Evolutionary conservation across 2,329 filamentous ascomycete species (phyloP).

Genomic region (Rutstroemia sp.): DNA sequence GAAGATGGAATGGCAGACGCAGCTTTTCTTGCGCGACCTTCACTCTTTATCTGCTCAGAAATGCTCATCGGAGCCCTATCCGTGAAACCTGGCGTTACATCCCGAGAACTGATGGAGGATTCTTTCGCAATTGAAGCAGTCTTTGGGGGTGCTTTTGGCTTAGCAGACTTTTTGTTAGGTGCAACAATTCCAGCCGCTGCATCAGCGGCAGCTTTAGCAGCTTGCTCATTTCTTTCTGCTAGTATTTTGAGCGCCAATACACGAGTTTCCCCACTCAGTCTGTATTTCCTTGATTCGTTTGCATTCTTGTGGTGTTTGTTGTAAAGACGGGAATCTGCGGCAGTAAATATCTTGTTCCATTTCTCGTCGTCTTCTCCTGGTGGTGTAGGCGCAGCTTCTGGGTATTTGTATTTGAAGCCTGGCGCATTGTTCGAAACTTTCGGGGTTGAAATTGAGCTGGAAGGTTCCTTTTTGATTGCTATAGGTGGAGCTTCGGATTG

Average conservation of each 20-base stretch:
- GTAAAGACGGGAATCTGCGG: slow-evolving; percentile 28
- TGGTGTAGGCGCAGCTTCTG: slow-evolving; percentile 26
- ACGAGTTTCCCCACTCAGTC: slow-evolving; percentile 21
- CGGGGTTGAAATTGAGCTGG: background rate
- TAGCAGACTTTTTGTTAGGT: background rate
- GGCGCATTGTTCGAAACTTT: slow-evolving; percentile 15
- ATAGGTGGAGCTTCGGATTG: background rate
- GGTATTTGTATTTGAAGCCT: slow-evolving; percentile 29
- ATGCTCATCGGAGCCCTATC: slow-evolving; percentile 21
- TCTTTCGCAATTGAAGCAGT: slow-evolving; percentile 18
- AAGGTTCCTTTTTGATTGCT: background rate
- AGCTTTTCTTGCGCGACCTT: slow-evolving; percentile 23
- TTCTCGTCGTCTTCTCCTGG: slow-evolving; percentile 23
- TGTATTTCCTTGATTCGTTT: slow-evolving; percentile 21
- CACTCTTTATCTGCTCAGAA: slow-evolving; percentile 27
- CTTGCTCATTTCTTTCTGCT: slow-evolving; percentile 17
- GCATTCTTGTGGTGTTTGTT: slow-evolving; percentile 24
- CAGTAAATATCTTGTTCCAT: slow-evolving; percentile 29
- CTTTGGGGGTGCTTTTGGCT: slow-evolving; percentile 13
- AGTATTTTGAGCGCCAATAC: slow-evolving; percentile 21
- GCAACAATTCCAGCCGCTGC: slow-evolving; percentile 4
- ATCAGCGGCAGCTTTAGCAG: slow-evolving; percentile 17
- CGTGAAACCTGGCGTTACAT: slow-evolving; percentile 15
- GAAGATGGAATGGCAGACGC: slow-evolving; percentile 20
- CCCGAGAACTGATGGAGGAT: slow-evolving; percentile 17